A percentile compares a stretch with the other conserved stretches of the same genome.
Conservation (phyloP, 768 basidiomycete species). For the Psilocybe sp. region DNA sequence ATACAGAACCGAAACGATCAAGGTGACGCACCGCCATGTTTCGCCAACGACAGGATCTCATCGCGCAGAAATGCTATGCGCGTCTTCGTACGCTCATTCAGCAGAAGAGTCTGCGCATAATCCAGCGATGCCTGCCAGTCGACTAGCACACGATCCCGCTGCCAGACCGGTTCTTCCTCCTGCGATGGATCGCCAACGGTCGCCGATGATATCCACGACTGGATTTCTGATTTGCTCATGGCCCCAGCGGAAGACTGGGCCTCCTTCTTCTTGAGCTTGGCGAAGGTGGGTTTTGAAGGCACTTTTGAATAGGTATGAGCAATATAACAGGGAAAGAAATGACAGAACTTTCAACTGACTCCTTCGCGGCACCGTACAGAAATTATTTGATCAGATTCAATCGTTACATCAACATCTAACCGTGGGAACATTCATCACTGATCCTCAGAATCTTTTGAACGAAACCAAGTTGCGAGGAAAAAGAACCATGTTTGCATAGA, state of each 20-base stretch:
- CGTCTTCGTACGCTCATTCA: conserved; percentile 51
- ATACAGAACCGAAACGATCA: conserved; percentile 5
- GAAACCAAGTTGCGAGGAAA: too few relatives aligned
- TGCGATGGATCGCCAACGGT: conserved; percentile 23
- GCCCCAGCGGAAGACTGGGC: conserved; percentile 21
- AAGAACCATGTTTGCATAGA: too few relatives aligned
- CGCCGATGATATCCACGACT: conserved; percentile 62
- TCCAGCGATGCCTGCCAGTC: conserved; percentile 57
- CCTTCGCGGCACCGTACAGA: too few relatives aligned
- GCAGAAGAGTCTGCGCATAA: conserved; percentile 47
- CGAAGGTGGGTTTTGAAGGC: conserved; percentile 33
- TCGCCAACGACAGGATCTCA: conserved; percentile 54
- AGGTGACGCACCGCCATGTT: conserved; percentile 49
- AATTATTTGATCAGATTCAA: neutral
- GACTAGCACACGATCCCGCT: conserved; percentile 45
- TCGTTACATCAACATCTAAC: neutral
- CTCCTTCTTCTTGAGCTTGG: conserved; percentile 52
- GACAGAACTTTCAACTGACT: neutral
- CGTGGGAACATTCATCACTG: conserved; percentile 2
- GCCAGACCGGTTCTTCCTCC: conserved; percentile 42
- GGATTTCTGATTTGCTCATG: conserved; percentile 54
- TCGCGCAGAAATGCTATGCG: conserved; percentile 62
- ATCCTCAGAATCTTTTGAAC: too few relatives aligned
- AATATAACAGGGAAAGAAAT: conserved; percentile 1
- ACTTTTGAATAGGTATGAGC: conserved; percentile 14